Percentiles rank a stretch among this genome's conserved stretches.
Evolutionary conservation across 306 rosid genomes (phyloP).

Genomic region (Cicer judaicum): DNA sequence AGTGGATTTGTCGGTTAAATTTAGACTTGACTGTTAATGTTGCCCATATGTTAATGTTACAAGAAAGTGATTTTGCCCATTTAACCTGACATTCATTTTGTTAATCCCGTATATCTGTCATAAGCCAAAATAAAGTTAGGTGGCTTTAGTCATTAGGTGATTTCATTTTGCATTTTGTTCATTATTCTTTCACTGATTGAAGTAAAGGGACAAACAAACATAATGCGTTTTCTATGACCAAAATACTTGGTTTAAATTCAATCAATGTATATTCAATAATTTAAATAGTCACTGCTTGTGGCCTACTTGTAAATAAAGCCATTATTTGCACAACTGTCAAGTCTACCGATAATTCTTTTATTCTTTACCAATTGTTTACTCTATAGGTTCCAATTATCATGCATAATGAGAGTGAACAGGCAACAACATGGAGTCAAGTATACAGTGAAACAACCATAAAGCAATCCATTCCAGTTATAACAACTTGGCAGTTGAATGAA

Average conservation of each 20-base stretch:
- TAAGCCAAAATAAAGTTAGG: conserved; percentile 15
- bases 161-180: conserved; percentile 6
- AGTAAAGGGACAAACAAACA: neutral
- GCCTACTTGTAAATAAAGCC: conserved; percentile 21
- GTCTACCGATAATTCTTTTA: neutral
- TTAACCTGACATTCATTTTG: conserved; percentile 6
- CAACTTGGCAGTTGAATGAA: conserved; percentile 89
- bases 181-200: neutral
- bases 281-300: conserved; percentile 1
- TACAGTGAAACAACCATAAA: conserved; percentile 76
- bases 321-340: conserved; percentile 17
- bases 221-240: neutral
- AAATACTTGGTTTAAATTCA: neutral
- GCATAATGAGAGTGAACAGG: conserved; percentile 81
- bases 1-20: neutral
- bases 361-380: conserved; percentile 39
- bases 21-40: conserved; percentile 21
- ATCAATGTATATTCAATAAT: neutral
- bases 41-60: neutral
- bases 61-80: conserved; percentile 17
- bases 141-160: neutral
- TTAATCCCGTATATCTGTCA: conserved; percentile 9
- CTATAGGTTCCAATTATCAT: conserved; percentile 78
- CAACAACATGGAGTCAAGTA: conserved; percentile 76
- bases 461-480: conserved; percentile 87